Evolutionary conservation across 2,329 filamentous ascomycete species (phyloP), one percentile per base, ranked within the genome.

Genomic region (Fusarium sororula): DNA sequence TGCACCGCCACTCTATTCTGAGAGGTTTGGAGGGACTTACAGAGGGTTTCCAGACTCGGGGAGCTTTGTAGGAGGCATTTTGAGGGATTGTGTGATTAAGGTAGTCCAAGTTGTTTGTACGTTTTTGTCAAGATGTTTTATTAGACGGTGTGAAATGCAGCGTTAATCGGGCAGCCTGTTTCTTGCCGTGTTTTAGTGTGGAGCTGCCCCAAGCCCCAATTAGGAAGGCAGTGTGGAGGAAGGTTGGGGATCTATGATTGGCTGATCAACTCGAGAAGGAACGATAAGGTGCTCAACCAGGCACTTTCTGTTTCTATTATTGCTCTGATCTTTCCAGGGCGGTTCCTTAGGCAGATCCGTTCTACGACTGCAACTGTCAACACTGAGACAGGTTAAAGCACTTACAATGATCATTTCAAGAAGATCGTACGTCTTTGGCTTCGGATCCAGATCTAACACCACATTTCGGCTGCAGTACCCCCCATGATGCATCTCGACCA

Each of bases 41-140:
- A 87, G 80, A 47, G 85, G 85, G 67, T 87, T 87, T 42, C 85
- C 85, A 38, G 84, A 86, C 68, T 83, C 83, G 58, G 85, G 85
- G 35, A 87, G 81, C 73, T 85, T 78, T 18, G 85, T 87, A 17
- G 85, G 84, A 73, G 85, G 78, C 85, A 87, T 86, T 47, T 59
- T 74, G 61, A 38, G 42, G 30, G 30, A 51, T 56, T 24, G 54
- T 28, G 26, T 37, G 54, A 37, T 42, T 41, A n/a, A n/a, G n/a
- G n/a, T n/a, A 24, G 26, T 24, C 22, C 24, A 57, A 57, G 51
- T 38, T 17, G 48, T 41, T 41, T 53, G 12, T 62, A 48, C 28
- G 63, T 37, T 47, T 45, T 64, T 69, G 45, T 64, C 56, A 61
- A 35, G 51, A 53, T 55, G 39, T n/a, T 58, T 53, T 42, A 63